phyloP scores from a whole-genome alignment of 2,329 filamentous ascomycete species.

The Fusarium cicatricum region DNA sequence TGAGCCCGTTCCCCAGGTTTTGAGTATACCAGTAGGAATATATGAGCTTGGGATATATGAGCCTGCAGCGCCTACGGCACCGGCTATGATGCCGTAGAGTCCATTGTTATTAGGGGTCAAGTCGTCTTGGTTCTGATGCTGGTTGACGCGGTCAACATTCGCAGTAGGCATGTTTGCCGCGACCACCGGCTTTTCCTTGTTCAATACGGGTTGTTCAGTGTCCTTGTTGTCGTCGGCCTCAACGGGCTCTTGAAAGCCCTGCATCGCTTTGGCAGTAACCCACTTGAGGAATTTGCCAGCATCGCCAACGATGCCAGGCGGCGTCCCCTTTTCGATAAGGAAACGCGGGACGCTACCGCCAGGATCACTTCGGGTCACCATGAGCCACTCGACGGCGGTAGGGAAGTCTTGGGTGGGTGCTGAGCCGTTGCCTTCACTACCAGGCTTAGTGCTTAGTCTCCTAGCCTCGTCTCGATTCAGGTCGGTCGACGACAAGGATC shows the following conservation, averaged over 20 bases:
- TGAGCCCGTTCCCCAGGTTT: conserved; percentile 41
- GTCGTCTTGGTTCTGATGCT: conserved; percentile 37
- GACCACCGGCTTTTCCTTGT: conserved; percentile 6
- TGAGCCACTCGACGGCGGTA: conserved; percentile 82
- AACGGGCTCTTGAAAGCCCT: conserved; percentile 45
- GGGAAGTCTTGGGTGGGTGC: conserved; percentile 43
- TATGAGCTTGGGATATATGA: conserved; percentile 58
- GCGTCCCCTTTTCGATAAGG: conserved; percentile 90
- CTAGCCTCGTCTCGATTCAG: conserved; percentile 42
- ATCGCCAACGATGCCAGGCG: conserved; percentile 79
- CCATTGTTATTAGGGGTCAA: conserved; percentile 53
- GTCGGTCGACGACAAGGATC: conserved; percentile 47
- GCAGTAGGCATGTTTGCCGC: conserved; percentile 43
- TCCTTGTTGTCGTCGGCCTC: conserved; percentile 5
- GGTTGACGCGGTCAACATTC: conserved; percentile 37
- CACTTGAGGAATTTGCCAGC: conserved; percentile 84
- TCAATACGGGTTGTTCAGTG: conserved; percentile 3
- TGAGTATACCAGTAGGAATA: conserved; percentile 49
- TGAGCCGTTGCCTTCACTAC: conserved; percentile 23
- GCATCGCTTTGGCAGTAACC: conserved; percentile 57
- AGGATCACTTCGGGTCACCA: conserved; percentile 89
- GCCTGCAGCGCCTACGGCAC: conserved; percentile 60
- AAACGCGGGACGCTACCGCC: conserved; percentile 89
- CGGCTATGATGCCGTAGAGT: conserved; percentile 64
- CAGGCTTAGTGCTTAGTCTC: conserved; percentile 24